These are phyloP conservation scores for Pleurotus citrinopileatus DNA, from an alignment of 768 basidiomycete species.

Conservation along the genomic window DNA sequence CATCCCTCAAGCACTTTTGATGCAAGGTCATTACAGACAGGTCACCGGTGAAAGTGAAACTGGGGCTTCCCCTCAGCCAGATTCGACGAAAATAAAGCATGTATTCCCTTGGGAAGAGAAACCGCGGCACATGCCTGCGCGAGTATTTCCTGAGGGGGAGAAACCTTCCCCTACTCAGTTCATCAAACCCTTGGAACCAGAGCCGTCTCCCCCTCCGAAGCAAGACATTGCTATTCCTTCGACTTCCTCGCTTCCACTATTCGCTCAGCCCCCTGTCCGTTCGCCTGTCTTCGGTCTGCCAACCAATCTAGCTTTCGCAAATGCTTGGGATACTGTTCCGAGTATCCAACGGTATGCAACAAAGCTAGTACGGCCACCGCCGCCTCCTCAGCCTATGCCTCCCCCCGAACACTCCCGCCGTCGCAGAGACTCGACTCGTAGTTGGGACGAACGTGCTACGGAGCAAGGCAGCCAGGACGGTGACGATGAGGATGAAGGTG, in stretches of 20 bases:
- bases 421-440: constrained; percentile 29
- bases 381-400: constrained; percentile 42
- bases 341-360: constrained; percentile 77
- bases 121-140: constrained; percentile 61
- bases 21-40: constrained; percentile 71
- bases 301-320: constrained; percentile 58
- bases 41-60: constrained; percentile 48
- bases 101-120: constrained; percentile 97
- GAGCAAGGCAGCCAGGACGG: constrained; percentile 80
- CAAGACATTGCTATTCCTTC: constrained; percentile 24
- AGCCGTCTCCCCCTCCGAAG: constrained; percentile 29
- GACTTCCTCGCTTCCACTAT: constrained; percentile 15
- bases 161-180: constrained; percentile 48
- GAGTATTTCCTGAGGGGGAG: constrained; percentile 71
- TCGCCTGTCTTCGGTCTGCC: constrained; percentile 55
- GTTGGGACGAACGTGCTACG: constrained; percentile 46
- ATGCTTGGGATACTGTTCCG: constrained; percentile 85
- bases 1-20: constrained; percentile 65
- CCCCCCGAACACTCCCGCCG: constrained; percentile 46
- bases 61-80: constrained; percentile 53
- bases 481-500: constrained; percentile 56
- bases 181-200: constrained; percentile 33
- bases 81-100: constrained; percentile 65
- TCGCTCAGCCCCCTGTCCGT: constrained; percentile 24
- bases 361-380: constrained; percentile 50